These are phyloP conservation scores for Metschnikowia cubensis DNA, from an alignment of 805 yeast species.

Conservation along the genomic window DNA sequence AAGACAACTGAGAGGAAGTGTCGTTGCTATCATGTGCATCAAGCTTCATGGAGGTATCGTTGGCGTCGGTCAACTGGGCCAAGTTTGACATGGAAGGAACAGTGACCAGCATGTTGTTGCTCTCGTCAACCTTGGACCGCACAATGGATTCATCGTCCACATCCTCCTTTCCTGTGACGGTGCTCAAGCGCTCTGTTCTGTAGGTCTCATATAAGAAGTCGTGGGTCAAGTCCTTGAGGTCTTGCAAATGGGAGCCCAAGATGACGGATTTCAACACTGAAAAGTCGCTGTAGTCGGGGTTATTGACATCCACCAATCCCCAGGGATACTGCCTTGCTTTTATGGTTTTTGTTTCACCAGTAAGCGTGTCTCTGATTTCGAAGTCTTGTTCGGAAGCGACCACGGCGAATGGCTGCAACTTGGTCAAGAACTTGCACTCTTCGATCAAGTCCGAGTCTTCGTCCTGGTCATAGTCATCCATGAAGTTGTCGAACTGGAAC, in stretches of 20 bases:
- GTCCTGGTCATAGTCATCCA: constrained; percentile 56
- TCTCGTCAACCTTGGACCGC: constrained; percentile 24
- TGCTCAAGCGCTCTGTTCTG: constrained; percentile 70
- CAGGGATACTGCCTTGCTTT: constrained; percentile 72
- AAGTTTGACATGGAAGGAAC: constrained; percentile 60
- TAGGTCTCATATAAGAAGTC: constrained; percentile 72
- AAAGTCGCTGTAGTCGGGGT: constrained; percentile 52
- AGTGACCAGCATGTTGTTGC: constrained; percentile 14
- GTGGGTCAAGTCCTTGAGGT: constrained; percentile 76
- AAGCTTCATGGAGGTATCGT: constrained; percentile 13
- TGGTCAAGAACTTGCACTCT: constrained; percentile 59
- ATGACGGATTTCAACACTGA: constrained; percentile 61
- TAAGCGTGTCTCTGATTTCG: constrained; percentile 35
- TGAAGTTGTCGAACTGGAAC: constrained; percentile 61
- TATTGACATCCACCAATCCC: constrained; percentile 60
- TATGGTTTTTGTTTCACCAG: constrained; percentile 43
- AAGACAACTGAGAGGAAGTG: constrained; percentile 21
- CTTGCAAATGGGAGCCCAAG: constrained; percentile 80
- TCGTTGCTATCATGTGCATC: constrained; percentile 10
- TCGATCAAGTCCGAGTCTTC: constrained; percentile 73
- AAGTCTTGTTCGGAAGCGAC: constrained; percentile 59
- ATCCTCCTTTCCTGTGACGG: constrained; percentile 44
- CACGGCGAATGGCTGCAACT: constrained; percentile 73
- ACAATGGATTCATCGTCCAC: constrained; percentile 22
- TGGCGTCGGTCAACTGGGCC: constrained; percentile 44